phyloP scores from a whole-genome alignment of 2,329 filamentous ascomycete species.

The Dichotomopilus funicola region DNA sequence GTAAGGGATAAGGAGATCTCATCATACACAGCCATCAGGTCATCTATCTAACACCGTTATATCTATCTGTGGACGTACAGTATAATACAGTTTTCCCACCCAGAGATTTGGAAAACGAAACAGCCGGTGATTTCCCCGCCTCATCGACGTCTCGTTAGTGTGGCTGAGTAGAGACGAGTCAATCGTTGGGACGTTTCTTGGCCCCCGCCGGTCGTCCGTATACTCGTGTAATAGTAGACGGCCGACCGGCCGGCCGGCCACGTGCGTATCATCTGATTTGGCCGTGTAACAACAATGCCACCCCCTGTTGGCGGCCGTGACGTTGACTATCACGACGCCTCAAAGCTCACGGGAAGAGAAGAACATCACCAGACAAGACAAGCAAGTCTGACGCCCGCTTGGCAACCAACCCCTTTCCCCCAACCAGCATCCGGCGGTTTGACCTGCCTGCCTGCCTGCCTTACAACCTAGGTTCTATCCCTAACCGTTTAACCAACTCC shows the following conservation, averaged over 20 bases:
- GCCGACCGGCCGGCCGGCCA: neutral
- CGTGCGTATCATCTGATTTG: too few relatives aligned
- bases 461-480: slow-evolving; percentile 68
- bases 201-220: too few relatives aligned
- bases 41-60: neutral
- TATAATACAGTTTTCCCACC: slow-evolving; percentile 8
- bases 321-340: neutral
- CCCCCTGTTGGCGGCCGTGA: neutral
- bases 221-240: neutral
- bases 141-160: slow-evolving; percentile 10
- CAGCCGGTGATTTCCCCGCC: neutral
- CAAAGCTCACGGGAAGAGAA: neutral
- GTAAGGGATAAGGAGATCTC: too few relatives aligned
- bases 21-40: slow-evolving; percentile 4
- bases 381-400: neutral
- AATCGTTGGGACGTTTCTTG: neutral
- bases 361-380: neutral
- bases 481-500: slow-evolving; percentile 62
- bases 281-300: neutral
- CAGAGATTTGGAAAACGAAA: too few relatives aligned
- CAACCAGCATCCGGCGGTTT: neutral
- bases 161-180: slow-evolving; percentile 9
- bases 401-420: neutral
- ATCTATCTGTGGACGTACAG: neutral
- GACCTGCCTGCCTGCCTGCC: neutral